phyloP scores from a whole-genome alignment of 495 filamentous ascomycete species.

The Penicillium paxilli region DNA sequence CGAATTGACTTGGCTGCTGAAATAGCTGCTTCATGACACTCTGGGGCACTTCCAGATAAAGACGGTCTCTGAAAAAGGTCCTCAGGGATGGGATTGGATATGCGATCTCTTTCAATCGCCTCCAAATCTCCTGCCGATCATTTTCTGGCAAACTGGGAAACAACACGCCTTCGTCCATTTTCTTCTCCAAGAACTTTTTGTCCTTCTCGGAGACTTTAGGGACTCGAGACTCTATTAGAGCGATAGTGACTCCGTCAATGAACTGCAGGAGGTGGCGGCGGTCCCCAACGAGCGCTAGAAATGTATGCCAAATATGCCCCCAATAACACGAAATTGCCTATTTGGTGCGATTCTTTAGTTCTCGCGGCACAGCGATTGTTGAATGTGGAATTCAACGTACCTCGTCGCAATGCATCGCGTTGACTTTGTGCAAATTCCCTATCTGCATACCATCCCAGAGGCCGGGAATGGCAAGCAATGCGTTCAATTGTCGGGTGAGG shows the following conservation, averaged over 20 bases:
- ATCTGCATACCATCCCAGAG: slow-evolving; percentile 14
- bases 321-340: slow-evolving; percentile 3
- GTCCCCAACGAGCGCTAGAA: neutral
- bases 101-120: slow-evolving; percentile 3
- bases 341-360: too few species aligned
- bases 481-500: slow-evolving; percentile 1
- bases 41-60: slow-evolving; percentile 7
- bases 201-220: slow-evolving; percentile 5
- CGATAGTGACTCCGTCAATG: slow-evolving; percentile 2
- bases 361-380: too few species aligned
- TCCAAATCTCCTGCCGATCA: neutral
- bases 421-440: slow-evolving; percentile 11
- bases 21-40: slow-evolving; percentile 4
- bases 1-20: neutral
- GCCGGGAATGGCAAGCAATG: slow-evolving; percentile 1
- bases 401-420: slow-evolving; percentile 14
- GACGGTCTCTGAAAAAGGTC: slow-evolving; percentile 12
- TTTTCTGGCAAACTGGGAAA: too few species aligned
- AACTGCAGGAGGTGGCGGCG: neutral
- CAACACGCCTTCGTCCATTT: neutral
- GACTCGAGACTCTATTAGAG: neutral
- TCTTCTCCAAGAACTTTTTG: neutral
- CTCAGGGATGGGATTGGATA: slow-evolving; percentile 5
- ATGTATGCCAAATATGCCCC: neutral
- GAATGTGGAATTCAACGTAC: too few species aligned